Base-by-base conservation (phyloP, 2,329 filamentous ascomycete species). In the Colletotrichum tofieldiae region DNA sequence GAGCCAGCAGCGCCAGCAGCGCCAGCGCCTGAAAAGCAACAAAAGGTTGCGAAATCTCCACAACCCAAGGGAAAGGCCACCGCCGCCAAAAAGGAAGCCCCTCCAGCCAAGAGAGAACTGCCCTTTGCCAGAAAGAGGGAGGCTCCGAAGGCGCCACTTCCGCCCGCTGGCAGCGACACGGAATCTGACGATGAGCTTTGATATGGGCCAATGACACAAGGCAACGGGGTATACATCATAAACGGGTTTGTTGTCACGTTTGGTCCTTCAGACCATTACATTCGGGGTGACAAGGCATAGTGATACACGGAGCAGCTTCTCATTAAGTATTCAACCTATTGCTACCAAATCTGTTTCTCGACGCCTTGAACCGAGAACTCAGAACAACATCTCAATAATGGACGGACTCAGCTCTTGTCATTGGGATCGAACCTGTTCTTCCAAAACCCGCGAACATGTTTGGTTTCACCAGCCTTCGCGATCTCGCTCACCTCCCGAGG, bases 381-480 rank as follows among this genome's bases (percentile, higher is more conserved):
- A 39, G 16, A 11, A 26, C 45, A 20, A 23, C 14, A 29, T 14
- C 23, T 8, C n/a, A 43, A 16, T 12, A 9, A 45, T 51, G 9
- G 47, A 29, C 18, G 14, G 16, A 14, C 73, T 76, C 80, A 88
- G 23, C 83, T 81, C 71, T 80, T 79, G 76, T 93, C 91, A 70
- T 89, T 84, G 1, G 79, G 79, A 12, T 79, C 85, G 79, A 90
- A 91, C 70, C 84, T 84, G 20, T 86, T 75, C 2, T 74, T 81
- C 89, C 89, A 93, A 78, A 90, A 93, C 0, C 81, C 87, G 41
- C 91, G 85, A 76, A 83, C 90, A 79, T 93, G 89, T 82, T 91
- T 91, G 83, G 90, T 78, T 75, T 83, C 83, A 1, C 92, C 92
- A 45, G 86, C 76, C 75, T 87, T 83, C 0, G 84, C 78, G 73